A percentile compares a stretch with the other conserved stretches of the same genome.
phyloP scores from a whole-genome alignment of 1,284 basidiomycete genomes.

The Leccinum glutinopallens region DNA sequence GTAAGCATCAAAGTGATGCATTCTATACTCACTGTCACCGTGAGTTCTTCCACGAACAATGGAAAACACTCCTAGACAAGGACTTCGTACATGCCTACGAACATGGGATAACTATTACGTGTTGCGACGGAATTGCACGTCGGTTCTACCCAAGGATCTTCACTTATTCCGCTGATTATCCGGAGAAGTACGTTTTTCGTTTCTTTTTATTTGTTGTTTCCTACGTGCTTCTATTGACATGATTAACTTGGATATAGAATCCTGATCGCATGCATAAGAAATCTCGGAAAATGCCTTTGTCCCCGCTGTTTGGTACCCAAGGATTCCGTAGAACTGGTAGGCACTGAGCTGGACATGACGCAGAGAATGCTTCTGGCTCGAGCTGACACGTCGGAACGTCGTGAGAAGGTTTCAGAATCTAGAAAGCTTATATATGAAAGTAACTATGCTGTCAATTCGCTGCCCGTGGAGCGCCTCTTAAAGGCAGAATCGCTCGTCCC shows the following conservation, averaged over 20 bases:
- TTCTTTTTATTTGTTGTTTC: too few species aligned
- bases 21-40: neutral
- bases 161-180: too few species aligned
- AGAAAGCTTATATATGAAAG: neutral
- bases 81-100: too few species aligned
- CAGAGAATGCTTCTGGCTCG: neutral
- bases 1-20: constrained; percentile 3
- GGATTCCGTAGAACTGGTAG: neutral
- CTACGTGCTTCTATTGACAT: too few species aligned
- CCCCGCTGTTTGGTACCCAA: neutral
- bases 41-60: too few species aligned
- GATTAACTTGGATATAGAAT: too few species aligned
- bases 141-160: too few species aligned
- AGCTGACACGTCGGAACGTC: neutral
- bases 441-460: neutral
- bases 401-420: neutral
- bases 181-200: too few species aligned
- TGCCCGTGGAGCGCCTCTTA: neutral
- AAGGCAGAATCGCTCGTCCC: constrained; percentile 1
- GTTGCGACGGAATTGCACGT: too few species aligned
- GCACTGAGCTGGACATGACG: constrained; percentile 1
- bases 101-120: too few species aligned
- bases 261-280: too few species aligned
- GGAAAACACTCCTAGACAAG: too few species aligned
- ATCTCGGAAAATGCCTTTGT: neutral